A percentile compares a stretch with the other conserved stretches of the same genome.
phyloP scores from a whole-genome alignment of 164 flowering plant species.

The Chimonanthus salicifolius region DNA sequence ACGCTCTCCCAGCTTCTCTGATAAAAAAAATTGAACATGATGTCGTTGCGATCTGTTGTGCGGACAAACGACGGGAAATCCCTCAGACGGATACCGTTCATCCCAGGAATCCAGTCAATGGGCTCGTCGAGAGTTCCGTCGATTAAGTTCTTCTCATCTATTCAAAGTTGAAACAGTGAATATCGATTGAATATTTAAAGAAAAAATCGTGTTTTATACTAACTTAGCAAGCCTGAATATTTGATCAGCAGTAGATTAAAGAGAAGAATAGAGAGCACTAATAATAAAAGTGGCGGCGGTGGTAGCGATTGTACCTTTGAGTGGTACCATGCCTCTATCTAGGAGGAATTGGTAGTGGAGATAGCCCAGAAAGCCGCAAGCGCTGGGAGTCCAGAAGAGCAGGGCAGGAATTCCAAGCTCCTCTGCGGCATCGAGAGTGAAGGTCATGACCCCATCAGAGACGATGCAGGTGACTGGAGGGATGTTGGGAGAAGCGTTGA shows the following conservation, averaged over 20 bases:
- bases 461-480: neutral
- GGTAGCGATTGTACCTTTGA: neutral
- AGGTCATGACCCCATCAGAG: neutral
- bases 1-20: constrained; percentile 11
- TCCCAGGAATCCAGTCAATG: constrained; percentile 14
- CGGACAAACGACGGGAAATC: constrained; percentile 13
- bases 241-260: too few species aligned
- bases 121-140: constrained; percentile 13
- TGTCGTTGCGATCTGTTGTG: constrained; percentile 7
- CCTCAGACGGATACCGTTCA: constrained; percentile 8
- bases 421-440: neutral
- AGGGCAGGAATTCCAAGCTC: neutral
- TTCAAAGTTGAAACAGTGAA: neutral
- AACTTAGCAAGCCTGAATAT: too few species aligned
- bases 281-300: too few species aligned
- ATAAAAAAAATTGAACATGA: constrained; percentile 2
- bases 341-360: neutral
- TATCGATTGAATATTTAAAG: too few species aligned
- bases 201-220: too few species aligned
- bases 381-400: neutral
- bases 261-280: too few species aligned
- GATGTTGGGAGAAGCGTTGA: constrained; percentile 12
- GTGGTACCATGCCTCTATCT: neutral
- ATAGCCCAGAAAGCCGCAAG: neutral
- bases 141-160: constrained; percentile 13